A percentile compares a stretch with the other conserved stretches of the same genome.
Conservation (phyloP, 495 filamentous ascomycete species). For the Penicillium parvum region DNA sequence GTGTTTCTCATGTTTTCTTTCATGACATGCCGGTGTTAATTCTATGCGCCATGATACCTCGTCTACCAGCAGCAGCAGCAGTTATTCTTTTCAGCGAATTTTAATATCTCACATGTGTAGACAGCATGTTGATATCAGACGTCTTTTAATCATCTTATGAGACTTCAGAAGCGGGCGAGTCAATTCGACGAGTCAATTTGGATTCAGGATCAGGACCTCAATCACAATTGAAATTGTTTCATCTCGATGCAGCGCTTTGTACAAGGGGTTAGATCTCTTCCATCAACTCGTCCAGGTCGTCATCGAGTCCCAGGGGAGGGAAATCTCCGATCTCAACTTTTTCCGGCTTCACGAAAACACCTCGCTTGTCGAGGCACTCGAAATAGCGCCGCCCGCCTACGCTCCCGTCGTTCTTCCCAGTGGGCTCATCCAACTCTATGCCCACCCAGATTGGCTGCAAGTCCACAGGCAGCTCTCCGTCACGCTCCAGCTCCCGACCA, state of each 20-base stretch:
- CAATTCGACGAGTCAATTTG: not conserved
- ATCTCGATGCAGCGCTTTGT: too few relatives aligned
- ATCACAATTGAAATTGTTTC: conserved; percentile 1
- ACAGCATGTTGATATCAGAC: conserved; percentile 17
- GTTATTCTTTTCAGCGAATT: conserved; percentile 28
- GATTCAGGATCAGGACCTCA: not conserved
- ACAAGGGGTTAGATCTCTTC: conserved; percentile 65
- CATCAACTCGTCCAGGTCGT: conserved; percentile 69
- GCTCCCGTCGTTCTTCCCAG: conserved; percentile 86
- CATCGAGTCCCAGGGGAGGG: conserved; percentile 53
- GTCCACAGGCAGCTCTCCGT: conserved; percentile 24
- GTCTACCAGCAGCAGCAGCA: too few relatives aligned
- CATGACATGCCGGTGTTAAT: conserved; percentile 10
- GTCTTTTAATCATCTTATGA: conserved; percentile 10
- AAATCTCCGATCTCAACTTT: conserved; percentile 86
- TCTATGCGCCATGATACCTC: conserved; percentile 22
- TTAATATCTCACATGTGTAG: conserved; percentile 5
- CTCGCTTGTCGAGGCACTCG: conserved; percentile 62
- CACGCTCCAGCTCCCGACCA: conserved; percentile 14
- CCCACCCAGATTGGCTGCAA: conserved; percentile 73
- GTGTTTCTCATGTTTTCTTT: not conserved
- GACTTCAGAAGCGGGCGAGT: conserved; percentile 12
- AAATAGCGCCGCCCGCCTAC: conserved; percentile 77
- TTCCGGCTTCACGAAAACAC: conserved; percentile 86
- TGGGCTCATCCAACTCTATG: conserved; percentile 78